Base-by-base conservation (phyloP, 805 yeast genomes). In the Zygosaccharomyces kombuchaensis region DNA sequence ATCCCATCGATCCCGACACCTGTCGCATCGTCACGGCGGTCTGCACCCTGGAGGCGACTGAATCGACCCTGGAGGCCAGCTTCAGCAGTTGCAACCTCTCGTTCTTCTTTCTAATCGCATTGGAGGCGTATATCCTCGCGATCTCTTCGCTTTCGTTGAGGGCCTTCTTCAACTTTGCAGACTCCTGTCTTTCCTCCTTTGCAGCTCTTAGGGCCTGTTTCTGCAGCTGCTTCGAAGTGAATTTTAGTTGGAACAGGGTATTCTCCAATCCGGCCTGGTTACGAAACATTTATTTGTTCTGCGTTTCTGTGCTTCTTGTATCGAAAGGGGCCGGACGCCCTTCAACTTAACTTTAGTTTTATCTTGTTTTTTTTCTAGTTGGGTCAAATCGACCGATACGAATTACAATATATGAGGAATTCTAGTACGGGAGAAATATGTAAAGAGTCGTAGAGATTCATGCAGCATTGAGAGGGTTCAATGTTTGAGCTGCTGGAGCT, bases 1-100 rank as follows among this genome's bases (percentile, higher is more conserved):
- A 81, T 7, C 93, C 79, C 98, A 93, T 93, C 56, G 89, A 90
- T 1, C 90, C 89, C 0, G 96, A 87, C 9, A 93, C 96, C 40
- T 87, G 81, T 54, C 96, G 77, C 99, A 93, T 93, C 0, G 98
- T 91, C 6, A 93, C 97, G 0, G 99, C 99, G 0, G 99, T 93
- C 58, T 91, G 97, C 2, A 93, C 96, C 48, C 99, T 71, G 3
- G 95, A 84, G 0, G 98, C 95, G 19, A 93, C 99, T 0, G 98
- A 91, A 67, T 93, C 99, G 16, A 93, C 87, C 47, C 97, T 70
- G 0, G 96, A 87, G 0, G 96, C 84, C 47, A 93, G 71, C 54
- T 91, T 75, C 43, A 93, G 70, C 44, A 93, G 68, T 60, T 85
- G 91, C 43, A 91, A 72, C 51, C 91, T 72, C 65, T 93, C 99